Evolutionary conservation across 2,329 filamentous ascomycete genomes (phyloP).

Genomic region (Cladosporium sphaerospermum): DNA sequence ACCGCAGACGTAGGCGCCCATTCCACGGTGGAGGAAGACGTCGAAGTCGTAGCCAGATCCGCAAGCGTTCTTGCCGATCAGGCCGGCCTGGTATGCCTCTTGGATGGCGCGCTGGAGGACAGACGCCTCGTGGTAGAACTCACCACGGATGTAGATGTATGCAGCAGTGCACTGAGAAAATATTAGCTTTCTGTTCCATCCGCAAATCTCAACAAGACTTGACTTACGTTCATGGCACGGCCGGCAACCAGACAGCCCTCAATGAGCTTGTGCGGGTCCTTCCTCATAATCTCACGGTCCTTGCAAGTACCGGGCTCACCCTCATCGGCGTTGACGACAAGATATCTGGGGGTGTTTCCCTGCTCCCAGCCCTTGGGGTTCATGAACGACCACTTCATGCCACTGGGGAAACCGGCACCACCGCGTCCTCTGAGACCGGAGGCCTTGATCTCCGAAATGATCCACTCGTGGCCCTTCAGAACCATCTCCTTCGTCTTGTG

Average conservation of each 20-base stretch:
- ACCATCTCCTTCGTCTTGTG: conserved; percentile 99
- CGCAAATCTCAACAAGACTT: background rate
- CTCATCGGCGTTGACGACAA: conserved; percentile 98
- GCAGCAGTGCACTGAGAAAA: conserved; percentile 67
- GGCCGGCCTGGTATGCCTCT: conserved; percentile 88
- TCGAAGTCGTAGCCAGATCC: conserved; percentile 97
- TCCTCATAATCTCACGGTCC: conserved; percentile 99
- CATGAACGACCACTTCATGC: conserved; percentile 98
- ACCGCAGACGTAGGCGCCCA: conserved; percentile 95
- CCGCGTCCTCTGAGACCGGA: conserved; percentile 93
- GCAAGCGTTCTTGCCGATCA: conserved; percentile 98
- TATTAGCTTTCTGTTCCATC: background rate
- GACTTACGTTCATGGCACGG: conserved; percentile 77
- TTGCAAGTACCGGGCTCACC: conserved; percentile 99
- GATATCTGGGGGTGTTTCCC: conserved; percentile 88
- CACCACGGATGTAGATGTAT: conserved; percentile 98
- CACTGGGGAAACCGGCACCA: conserved; percentile 95
- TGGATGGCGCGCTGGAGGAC: conserved; percentile 93
- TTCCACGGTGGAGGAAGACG: conserved; percentile 91
- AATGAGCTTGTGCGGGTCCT: conserved; percentile 97
- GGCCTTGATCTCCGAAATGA: conserved; percentile 94
- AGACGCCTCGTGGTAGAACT: conserved; percentile 94
- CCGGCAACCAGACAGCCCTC: conserved; percentile 95
- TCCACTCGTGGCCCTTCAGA: conserved; percentile 95
- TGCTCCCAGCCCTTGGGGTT: conserved; percentile 99